These are phyloP conservation scores for Mucor sp. DNA, from an alignment of 371 early-diverging fungal genomes.

Conservation along the genomic window DNA sequence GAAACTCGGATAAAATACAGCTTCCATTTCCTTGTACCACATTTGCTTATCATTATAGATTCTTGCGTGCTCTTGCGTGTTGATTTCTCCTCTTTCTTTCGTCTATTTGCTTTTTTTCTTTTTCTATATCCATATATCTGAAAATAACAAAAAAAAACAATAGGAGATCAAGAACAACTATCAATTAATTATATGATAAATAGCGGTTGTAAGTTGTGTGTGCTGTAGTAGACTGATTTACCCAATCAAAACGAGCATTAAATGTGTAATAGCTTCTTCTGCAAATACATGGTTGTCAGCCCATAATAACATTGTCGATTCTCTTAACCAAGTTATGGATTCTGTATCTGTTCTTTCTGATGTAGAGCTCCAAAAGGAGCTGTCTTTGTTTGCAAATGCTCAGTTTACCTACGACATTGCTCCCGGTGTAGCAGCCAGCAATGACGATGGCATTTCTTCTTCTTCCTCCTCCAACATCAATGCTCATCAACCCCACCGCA, in stretches of 20 bases:
- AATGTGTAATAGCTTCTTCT: constrained; percentile 10
- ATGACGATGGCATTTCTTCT: constrained; percentile 26
- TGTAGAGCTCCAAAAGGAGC: constrained; percentile 38
- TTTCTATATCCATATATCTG: background rate
- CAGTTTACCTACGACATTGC: constrained; percentile 58
- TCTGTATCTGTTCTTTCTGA: constrained; percentile 38
- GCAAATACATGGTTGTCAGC: constrained; percentile 9
- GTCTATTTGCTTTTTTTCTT: constrained; percentile 6
- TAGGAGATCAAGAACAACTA: constrained; percentile 3
- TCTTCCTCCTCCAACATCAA: background rate
- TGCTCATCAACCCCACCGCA: background rate
- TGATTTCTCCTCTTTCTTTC: constrained; percentile 3
- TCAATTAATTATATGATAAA: constrained; percentile 10
- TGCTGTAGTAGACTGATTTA: background rate
- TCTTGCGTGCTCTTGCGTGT: constrained; percentile 25
- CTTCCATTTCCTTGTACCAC: constrained; percentile 11
- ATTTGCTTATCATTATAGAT: constrained; percentile 10
- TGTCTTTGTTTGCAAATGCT: constrained; percentile 53
- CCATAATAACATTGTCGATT: constrained; percentile 23
- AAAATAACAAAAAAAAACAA: constrained; percentile 1
- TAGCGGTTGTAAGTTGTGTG: constrained; percentile 14
- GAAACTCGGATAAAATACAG: constrained; percentile 3
- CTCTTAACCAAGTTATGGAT: constrained; percentile 40
- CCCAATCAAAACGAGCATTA: background rate
- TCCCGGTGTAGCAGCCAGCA: constrained; percentile 47